phyloP scores from a whole-genome alignment of 1,284 basidiomycete species.

The Trichosporon sp. region DNA sequence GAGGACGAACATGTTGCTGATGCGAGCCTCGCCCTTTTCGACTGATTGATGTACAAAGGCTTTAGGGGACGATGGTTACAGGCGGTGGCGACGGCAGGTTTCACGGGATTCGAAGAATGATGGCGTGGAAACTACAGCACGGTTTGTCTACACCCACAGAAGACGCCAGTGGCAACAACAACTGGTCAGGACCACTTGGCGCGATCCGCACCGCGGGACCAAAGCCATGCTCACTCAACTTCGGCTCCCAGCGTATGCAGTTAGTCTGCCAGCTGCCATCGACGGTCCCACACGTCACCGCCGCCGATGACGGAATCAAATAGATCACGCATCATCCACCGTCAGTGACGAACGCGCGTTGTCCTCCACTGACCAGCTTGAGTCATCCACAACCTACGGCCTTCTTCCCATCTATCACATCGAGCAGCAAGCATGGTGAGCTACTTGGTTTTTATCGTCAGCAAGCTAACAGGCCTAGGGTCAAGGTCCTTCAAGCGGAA shows the following conservation, averaged over 20 bases:
- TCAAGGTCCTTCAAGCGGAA: constrained; percentile 65
- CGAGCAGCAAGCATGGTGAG: constrained; percentile 11
- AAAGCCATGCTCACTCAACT: not conserved
- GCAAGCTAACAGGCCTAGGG: constrained; percentile 55
- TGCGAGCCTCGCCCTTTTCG: not conserved
- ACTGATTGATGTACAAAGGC: constrained; percentile 5
- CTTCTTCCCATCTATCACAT: not conserved
- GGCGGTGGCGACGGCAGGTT: not conserved
- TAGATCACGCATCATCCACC: constrained; percentile 1
- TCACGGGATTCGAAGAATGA: not conserved
- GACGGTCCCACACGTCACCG: not conserved
- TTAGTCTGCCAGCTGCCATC: not conserved
- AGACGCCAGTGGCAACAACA: not conserved
- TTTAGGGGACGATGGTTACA: not conserved
- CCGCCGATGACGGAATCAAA: not conserved
- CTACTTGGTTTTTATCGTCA: not conserved
- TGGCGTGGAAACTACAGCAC: not conserved
- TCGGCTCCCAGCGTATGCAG: not conserved
- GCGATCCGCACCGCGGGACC: not conserved
- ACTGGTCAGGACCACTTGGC: not conserved
- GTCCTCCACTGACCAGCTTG: not conserved
- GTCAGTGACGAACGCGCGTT: constrained; percentile 13
- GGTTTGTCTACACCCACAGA: not conserved
- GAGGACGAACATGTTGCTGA: constrained; percentile 61
- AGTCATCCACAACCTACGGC: constrained; percentile 4